Percentiles rank a stretch among this genome's conserved stretches.
phyloP scores from a whole-genome alignment of 345 rosid genomes.

The Citrus glauca region DNA sequence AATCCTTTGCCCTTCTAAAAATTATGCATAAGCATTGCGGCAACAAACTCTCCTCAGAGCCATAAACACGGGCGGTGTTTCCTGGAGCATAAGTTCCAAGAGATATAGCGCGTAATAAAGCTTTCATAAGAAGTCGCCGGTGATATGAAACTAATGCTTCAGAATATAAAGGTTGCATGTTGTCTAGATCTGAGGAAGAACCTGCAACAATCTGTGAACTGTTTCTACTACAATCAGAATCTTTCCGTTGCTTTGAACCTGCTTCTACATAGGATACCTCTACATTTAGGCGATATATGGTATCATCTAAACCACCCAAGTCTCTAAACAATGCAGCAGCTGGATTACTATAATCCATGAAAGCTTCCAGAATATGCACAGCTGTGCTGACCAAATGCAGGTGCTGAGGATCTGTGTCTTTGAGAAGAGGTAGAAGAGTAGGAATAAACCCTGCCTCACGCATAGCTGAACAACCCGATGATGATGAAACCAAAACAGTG shows the following conservation, averaged over 20 bases:
- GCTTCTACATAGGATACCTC: constrained; percentile 72
- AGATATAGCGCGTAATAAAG: constrained; percentile 82
- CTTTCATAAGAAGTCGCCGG: constrained; percentile 72
- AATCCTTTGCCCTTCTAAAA: constrained; percentile 82
- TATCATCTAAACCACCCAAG: constrained; percentile 94
- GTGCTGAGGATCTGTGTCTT: constrained; percentile 90
- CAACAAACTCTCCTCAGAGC: constrained; percentile 82
- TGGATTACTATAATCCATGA: constrained; percentile 95
- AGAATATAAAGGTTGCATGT: constrained; percentile 62
- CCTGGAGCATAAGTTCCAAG: constrained; percentile 97
- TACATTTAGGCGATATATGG: constrained; percentile 72
- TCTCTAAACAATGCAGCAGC: constrained; percentile 93
- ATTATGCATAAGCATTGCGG: constrained; percentile 83
- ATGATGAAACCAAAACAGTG: constrained; percentile 84
- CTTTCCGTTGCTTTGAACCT: constrained; percentile 50
- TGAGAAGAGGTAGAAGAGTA: constrained; percentile 85
- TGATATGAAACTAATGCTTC: constrained; percentile 82
- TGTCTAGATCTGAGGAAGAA: constrained; percentile 51
- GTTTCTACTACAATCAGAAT: constrained; percentile 38
- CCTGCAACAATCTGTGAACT: constrained; percentile 34
- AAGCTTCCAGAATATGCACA: constrained; percentile 84
- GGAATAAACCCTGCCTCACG: constrained; percentile 94
- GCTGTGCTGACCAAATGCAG: constrained; percentile 88
- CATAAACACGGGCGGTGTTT: constrained; percentile 66
- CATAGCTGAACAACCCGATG: constrained; percentile 92